Evolutionary conservation across 169 alveolate genomes (phyloP).

Genomic region (Hepatocystis sp.): DNA sequence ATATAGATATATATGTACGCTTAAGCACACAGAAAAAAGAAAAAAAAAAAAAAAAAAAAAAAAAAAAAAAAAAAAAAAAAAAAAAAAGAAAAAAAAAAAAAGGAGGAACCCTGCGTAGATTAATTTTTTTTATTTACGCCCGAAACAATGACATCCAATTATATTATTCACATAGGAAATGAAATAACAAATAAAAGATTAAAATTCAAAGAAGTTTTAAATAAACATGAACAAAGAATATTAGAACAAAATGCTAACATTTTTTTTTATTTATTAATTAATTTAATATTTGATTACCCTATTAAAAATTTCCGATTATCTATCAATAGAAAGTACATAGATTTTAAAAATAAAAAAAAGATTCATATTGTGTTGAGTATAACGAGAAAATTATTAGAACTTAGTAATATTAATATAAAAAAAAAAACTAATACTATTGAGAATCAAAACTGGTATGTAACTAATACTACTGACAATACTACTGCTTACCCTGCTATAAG

Average conservation of each 20-base stretch:
- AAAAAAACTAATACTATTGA: constrained; percentile 10
- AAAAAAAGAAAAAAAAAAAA: no score
- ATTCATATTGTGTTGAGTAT: constrained; percentile 20
- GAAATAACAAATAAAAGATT: constrained; percentile 27
- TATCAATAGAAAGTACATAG: constrained; percentile 55
- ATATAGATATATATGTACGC: neutral
- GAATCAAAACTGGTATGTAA: neutral
- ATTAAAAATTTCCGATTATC: constrained; percentile 58
- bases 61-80: no score
- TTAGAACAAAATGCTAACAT: constrained; percentile 51
- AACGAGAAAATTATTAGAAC: constrained; percentile 33
- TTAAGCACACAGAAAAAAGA: neutral
- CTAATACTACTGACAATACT: no score
- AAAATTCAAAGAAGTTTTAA: constrained; percentile 31
- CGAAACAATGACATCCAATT: constrained; percentile 46
- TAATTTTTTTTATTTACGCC: neutral
- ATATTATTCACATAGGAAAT: constrained; percentile 61
- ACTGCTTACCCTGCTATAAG: no score
- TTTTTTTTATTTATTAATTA: constrained; percentile 54
- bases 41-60: no score
- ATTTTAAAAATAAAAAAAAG: constrained; percentile 44
- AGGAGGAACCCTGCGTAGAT: neutral
- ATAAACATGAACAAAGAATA: constrained; percentile 33
- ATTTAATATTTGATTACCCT: constrained; percentile 39
- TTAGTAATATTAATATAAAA: constrained; percentile 37